Conservation (phyloP, 148 eudicot species). For the Fagopyrum esculentum region DNA sequence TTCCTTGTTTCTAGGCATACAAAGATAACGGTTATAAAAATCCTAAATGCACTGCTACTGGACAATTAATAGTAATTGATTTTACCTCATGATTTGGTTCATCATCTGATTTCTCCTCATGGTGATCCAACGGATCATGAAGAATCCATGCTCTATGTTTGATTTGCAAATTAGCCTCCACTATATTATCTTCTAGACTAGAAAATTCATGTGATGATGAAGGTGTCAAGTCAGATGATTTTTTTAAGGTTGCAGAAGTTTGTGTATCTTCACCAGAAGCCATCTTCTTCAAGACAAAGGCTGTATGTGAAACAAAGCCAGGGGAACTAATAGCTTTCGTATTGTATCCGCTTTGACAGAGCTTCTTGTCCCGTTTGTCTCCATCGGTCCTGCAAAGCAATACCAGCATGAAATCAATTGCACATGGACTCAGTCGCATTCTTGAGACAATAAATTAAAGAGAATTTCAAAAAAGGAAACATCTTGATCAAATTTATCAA, state of each 20-base stretch:
- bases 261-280: conserved; percentile 15
- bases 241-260: conserved; percentile 17
- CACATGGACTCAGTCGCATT: neutral
- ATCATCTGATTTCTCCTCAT: conserved; percentile 28
- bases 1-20: neutral
- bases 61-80: conserved; percentile 16
- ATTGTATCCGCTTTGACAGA: conserved; percentile 11
- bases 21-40: neutral
- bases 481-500: neutral
- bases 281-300: conserved; percentile 48
- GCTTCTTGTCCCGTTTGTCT: conserved; percentile 15
- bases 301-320: conserved; percentile 47
- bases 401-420: conserved; percentile 4
- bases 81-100: conserved; percentile 39
- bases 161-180: conserved; percentile 27
- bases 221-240: conserved; percentile 26
- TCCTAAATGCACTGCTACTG: conserved; percentile 11
- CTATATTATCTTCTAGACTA: conserved; percentile 23
- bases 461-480: neutral
- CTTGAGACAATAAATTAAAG: neutral
- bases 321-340: conserved; percentile 36
- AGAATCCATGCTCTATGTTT: conserved; percentile 58
- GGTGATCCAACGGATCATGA: conserved; percentile 21
- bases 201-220: conserved; percentile 22
- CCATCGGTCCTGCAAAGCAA: conserved; percentile 30